Evolutionary conservation across 2,329 filamentous ascomycete genomes (phyloP).

Genomic region (Fusarium sp.): DNA sequence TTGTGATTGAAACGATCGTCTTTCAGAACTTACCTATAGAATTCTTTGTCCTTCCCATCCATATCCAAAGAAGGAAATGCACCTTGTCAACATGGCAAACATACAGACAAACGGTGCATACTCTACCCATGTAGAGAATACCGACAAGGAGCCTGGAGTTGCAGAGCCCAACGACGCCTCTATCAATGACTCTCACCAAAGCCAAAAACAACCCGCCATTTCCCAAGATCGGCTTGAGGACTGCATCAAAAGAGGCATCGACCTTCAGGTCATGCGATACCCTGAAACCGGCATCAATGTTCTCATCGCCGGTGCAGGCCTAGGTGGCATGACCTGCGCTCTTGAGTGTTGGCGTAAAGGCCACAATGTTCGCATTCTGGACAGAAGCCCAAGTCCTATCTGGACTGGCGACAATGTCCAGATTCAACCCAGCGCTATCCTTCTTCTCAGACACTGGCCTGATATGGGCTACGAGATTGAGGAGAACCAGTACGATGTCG

Average conservation of each 20-base stretch:
- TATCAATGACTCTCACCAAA: background rate
- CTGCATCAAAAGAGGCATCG: conserved; percentile 9
- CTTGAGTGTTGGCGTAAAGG: conserved; percentile 41
- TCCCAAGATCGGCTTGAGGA: conserved; percentile 8
- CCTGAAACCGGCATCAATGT: conserved; percentile 31
- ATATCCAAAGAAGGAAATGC: fast-evolving
- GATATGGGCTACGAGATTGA: conserved; percentile 40
- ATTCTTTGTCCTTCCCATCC: fast-evolving
- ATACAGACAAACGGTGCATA: conserved; percentile 2
- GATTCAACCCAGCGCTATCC: conserved; percentile 34
- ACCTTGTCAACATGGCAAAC: background rate
- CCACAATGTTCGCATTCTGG: conserved; percentile 32
- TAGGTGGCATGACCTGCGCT: conserved; percentile 22
- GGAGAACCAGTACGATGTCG: conserved; percentile 35
- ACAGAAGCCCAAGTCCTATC: conserved; percentile 22
- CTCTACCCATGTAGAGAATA: background rate
- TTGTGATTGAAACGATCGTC: background rate
- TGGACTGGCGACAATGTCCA: conserved; percentile 39
- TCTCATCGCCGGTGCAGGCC: conserved; percentile 29
- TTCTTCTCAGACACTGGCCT: conserved; percentile 33
- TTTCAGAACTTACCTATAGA: too few relatives aligned
- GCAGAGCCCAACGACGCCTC: background rate
- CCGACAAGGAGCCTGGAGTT: background rate
- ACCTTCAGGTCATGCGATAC: conserved; percentile 32
- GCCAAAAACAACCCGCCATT: background rate